A percentile compares a stretch with the other conserved stretches of the same genome.
These are phyloP conservation scores for Plantago coronopus DNA, from an alignment of 305 asterid genomes.

Conservation along the genomic window DNA sequence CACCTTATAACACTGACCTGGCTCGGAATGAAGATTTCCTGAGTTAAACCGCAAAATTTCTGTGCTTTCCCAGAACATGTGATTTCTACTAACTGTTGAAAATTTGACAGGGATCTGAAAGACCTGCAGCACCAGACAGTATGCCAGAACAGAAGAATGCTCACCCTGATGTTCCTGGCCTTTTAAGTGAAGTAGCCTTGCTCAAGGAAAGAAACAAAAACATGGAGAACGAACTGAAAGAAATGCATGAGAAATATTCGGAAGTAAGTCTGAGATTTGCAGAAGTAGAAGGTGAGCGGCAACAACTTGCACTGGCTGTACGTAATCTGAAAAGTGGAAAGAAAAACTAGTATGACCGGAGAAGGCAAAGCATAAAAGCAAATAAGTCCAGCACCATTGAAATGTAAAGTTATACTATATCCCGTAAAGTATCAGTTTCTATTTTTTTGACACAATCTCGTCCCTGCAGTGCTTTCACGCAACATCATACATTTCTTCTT, in stretches of 20 bases:
- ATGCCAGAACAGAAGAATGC: conserved; percentile 22
- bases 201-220: conserved; percentile 66
- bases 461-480: conserved; percentile 19
- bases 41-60: not conserved
- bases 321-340: conserved; percentile 81
- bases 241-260: conserved; percentile 84
- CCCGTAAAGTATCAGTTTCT: conserved; percentile 19
- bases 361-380: conserved; percentile 23
- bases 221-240: conserved; percentile 74
- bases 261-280: conserved; percentile 96
- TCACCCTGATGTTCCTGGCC: conserved; percentile 32
- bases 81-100: not conserved
- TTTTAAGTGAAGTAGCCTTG: conserved; percentile 49
- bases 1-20: conserved; percentile 8
- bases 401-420: conserved; percentile 30
- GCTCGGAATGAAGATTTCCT: conserved; percentile 17
- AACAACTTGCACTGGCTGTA: conserved; percentile 85
- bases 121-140: conserved; percentile 22
- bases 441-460: conserved; percentile 22
- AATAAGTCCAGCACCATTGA: conserved; percentile 26
- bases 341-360: conserved; percentile 44
- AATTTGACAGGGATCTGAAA: conserved; percentile 34
- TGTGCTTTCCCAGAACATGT: not conserved
- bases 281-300: conserved; percentile 98
- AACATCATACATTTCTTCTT: conserved; percentile 24